These are phyloP conservation scores for Darksidea phi DNA, from an alignment of 495 filamentous ascomycete species.

Conservation along the genomic window DNA sequence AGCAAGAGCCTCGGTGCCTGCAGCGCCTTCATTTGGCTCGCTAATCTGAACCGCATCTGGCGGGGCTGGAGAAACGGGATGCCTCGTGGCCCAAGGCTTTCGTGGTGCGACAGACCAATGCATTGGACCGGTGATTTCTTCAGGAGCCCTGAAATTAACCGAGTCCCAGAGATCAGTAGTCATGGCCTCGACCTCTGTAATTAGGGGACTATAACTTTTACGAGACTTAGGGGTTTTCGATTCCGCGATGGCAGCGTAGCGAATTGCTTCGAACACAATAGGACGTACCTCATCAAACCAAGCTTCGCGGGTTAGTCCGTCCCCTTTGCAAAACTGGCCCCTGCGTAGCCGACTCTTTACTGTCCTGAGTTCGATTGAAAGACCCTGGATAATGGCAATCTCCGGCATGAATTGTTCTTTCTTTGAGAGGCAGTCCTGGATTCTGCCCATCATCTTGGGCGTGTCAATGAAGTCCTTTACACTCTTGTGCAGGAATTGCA, in stretches of 20 bases:
- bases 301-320: background rate
- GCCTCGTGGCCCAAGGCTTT: background rate
- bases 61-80: background rate
- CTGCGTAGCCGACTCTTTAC: background rate
- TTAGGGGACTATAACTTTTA: background rate
- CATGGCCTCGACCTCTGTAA: background rate
- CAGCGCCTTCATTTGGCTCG: background rate
- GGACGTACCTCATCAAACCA: background rate
- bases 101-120: background rate
- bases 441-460: background rate
- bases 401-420: background rate
- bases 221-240: background rate
- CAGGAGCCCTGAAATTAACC: background rate
- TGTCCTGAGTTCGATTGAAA: background rate
- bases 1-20: background rate
- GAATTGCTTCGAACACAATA: background rate
- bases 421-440: background rate
- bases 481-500: constrained; percentile 1
- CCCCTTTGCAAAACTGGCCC: background rate
- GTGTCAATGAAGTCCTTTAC: background rate
- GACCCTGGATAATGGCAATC: background rate
- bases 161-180: background rate
- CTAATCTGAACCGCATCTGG: background rate
- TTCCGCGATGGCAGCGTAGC: background rate
- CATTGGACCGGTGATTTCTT: background rate